Conservation (phyloP, 768 basidiomycete genomes). For the Candolleomyces eurysporus region DNA sequence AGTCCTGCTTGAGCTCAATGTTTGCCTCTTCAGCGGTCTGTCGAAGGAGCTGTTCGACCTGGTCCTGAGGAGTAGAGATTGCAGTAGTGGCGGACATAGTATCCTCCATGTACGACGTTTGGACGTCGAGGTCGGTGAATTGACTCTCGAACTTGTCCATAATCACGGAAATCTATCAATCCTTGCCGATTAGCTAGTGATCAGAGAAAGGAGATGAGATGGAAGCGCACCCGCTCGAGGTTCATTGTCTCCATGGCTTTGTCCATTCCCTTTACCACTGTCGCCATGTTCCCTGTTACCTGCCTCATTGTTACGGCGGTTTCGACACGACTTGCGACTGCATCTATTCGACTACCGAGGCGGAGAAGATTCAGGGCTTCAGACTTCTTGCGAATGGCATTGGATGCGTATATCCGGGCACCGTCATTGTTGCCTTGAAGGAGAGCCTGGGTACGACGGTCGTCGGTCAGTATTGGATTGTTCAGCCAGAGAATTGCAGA, state of each 20-base stretch:
- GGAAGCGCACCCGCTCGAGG: constrained; percentile 76
- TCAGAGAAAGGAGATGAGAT: neutral
- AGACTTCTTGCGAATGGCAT: constrained; percentile 97
- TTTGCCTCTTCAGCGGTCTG: constrained; percentile 98
- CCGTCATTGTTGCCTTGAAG: constrained; percentile 97
- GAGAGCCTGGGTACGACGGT: constrained; percentile 63
- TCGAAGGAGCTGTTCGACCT: constrained; percentile 87
- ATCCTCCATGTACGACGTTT: constrained; percentile 97
- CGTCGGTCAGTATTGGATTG: constrained; percentile 2
- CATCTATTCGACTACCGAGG: constrained; percentile 89
- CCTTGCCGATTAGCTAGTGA: neutral
- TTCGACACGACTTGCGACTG: constrained; percentile 94
- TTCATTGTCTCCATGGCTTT: constrained; percentile 99
- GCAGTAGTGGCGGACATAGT: constrained; percentile 94
- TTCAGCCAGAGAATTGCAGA: neutral
- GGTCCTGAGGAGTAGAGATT: constrained; percentile 92
- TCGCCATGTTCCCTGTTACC: constrained; percentile 95
- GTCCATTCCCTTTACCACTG: constrained; percentile 97
- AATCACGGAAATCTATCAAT: constrained; percentile 83
- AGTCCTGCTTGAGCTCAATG: constrained; percentile 90
- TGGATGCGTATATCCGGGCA: constrained; percentile 96
- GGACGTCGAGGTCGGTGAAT: constrained; percentile 95
- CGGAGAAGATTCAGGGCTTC: constrained; percentile 90
- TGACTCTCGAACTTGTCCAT: constrained; percentile 99
- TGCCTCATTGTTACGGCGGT: constrained; percentile 98